These are phyloP conservation scores for Kwoniella dendrophila DNA, from an alignment of 768 basidiomycete genomes.

Conservation along the genomic window DNA sequence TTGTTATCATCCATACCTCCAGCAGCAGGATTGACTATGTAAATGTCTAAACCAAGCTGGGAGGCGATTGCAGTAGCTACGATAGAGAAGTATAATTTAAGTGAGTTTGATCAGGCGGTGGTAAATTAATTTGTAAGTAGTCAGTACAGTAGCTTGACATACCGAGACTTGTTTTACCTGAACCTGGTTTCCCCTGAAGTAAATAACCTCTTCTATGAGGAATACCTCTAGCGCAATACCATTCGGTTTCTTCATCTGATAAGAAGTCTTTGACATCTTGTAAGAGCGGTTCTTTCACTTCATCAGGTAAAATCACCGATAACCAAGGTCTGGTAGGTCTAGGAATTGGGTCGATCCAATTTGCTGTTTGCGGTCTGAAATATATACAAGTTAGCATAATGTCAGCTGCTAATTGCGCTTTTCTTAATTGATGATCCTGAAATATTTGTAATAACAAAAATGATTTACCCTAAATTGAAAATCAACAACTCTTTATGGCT, in stretches of 20 bases:
- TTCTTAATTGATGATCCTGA: no score
- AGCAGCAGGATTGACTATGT: conserved; percentile 64
- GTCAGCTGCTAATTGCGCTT: no score
- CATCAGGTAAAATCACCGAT: conserved; percentile 45
- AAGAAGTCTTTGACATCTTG: conserved; percentile 47
- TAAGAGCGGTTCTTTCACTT: conserved; percentile 41
- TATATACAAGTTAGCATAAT: no score
- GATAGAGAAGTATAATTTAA: no score
- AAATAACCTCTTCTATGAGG: conserved; percentile 50
- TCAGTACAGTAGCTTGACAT: no score
- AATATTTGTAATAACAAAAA: background rate
- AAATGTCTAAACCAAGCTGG: conserved; percentile 85
- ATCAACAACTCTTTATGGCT: conserved; percentile 28
- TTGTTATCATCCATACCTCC: conserved; percentile 68
- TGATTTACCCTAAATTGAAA: conserved; percentile 2
- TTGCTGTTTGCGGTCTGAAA: background rate
- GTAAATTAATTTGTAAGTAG: no score
- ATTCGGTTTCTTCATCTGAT: conserved; percentile 32
- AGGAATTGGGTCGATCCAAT: conserved; percentile 32
- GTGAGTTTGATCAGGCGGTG: no score
- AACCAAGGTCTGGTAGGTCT: conserved; percentile 42
- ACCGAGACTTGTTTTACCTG: conserved; percentile 46
- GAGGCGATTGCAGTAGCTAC: conserved; percentile 69
- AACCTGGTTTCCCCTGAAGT: conserved; percentile 43
- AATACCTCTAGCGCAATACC: conserved; percentile 53